Evolutionary conservation across 352 stramenopile species (phyloP).

Genomic region (Globisporangium acanthophoron): DNA sequence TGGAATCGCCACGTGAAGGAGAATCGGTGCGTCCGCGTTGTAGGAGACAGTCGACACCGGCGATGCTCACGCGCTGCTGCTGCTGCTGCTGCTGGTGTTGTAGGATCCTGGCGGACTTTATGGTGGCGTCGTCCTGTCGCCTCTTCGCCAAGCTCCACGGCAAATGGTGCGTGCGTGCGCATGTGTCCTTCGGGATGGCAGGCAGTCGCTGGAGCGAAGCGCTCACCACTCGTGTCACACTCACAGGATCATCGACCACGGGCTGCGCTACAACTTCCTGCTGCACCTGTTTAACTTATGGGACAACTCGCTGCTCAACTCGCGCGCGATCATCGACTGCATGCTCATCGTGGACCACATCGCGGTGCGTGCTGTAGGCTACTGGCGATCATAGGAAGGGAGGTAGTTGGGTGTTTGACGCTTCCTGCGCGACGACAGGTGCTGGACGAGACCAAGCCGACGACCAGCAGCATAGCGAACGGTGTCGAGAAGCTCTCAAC

Average conservation of each 20-base stretch:
- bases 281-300: constrained; percentile 89
- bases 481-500: not conserved
- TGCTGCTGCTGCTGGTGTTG: not conserved
- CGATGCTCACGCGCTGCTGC: not conserved
- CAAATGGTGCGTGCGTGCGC: constrained; percentile 46
- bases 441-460: constrained; percentile 27
- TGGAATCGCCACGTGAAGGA: constrained; percentile 86
- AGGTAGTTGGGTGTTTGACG: not conserved
- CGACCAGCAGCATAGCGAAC: not conserved
- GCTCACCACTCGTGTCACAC: not conserved
- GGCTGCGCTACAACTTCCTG: constrained; percentile 82
- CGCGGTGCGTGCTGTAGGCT: constrained; percentile 18
- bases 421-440: constrained; percentile 12
- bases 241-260: constrained; percentile 62
- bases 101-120: constrained; percentile 82
- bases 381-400: too few species aligned
- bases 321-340: constrained; percentile 81
- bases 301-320: constrained; percentile 86
- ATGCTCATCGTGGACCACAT: constrained; percentile 82
- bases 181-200: not conserved
- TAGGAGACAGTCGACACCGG: too few species aligned
- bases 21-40: constrained; percentile 33
- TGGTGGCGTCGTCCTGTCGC: constrained; percentile 81
- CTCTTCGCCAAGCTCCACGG: constrained; percentile 79
- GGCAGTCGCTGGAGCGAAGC: not conserved